Conservation (phyloP, 2,329 filamentous ascomycete species). For the Pseudocercospora vitis region DNA sequence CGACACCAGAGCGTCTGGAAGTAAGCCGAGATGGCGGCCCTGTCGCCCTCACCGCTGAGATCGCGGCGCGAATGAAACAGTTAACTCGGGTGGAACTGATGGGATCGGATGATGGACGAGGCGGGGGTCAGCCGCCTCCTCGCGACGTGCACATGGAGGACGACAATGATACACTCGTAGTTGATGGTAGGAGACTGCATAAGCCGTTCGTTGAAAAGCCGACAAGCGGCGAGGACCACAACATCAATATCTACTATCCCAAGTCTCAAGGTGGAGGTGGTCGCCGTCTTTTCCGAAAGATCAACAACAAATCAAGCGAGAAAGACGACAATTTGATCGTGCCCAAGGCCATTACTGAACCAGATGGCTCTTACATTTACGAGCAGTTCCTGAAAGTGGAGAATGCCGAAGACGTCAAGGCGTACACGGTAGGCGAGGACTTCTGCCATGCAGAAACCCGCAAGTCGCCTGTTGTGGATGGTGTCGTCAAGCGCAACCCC, state of each 20-base stretch:
- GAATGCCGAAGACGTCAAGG: conserved; percentile 97
- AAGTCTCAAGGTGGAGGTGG: conserved; percentile 84
- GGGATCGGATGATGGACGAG: conserved; percentile 66
- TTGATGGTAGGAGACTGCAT: conserved; percentile 76
- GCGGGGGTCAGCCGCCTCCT: conserved; percentile 57
- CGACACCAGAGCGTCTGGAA: conserved; percentile 83
- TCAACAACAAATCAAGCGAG: conserved; percentile 98
- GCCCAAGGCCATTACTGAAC: conserved; percentile 79
- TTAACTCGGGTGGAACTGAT: conserved; percentile 75
- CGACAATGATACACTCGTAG: conserved; percentile 80
- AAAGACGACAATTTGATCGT: conserved; percentile 74
- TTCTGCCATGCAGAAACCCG: conserved; percentile 97
- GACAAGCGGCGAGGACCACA: conserved; percentile 97
- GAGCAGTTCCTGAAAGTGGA: conserved; percentile 96
- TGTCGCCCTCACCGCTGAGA: conserved; percentile 70
- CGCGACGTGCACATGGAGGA: conserved; percentile 81
- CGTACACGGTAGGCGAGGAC: conserved; percentile 88
- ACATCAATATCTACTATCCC: conserved; percentile 97
- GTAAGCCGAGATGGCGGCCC: conserved; percentile 93
- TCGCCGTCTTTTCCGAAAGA: conserved; percentile 88
- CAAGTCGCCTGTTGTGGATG: conserved; percentile 96
- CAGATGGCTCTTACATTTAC: conserved; percentile 84
- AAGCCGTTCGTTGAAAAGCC: conserved; percentile 99
- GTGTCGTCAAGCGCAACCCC: conserved; percentile 90
- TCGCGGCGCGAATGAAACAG: conserved; percentile 76